These are phyloP conservation scores for Euryodendron excelsum DNA, from an alignment of 148 eudicot genomes.

Conservation along the genomic window DNA sequence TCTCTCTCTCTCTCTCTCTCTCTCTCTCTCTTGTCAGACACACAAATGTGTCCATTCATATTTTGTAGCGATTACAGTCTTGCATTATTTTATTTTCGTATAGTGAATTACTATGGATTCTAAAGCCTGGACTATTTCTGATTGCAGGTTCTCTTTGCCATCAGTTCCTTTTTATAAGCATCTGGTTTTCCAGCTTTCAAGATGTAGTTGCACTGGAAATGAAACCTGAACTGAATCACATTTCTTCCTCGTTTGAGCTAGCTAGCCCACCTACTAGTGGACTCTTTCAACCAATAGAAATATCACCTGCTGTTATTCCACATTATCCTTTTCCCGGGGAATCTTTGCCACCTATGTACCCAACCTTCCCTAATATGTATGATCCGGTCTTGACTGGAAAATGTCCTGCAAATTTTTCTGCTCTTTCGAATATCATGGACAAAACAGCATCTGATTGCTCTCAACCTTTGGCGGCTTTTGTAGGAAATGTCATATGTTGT, in stretches of 20 bases:
- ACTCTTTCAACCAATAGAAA: constrained; percentile 72
- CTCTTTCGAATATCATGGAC: constrained; percentile 69
- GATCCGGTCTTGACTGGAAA: constrained; percentile 82
- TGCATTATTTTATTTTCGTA: not conserved
- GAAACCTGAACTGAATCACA: constrained; percentile 31
- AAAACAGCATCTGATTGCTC: constrained; percentile 87
- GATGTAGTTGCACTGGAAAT: constrained; percentile 36
- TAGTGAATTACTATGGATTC: not conserved
- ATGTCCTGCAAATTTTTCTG: constrained; percentile 90
- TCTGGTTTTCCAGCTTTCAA: constrained; percentile 52
- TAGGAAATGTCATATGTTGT: constrained; percentile 90
- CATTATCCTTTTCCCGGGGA: constrained; percentile 58
- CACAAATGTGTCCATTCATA: not conserved
- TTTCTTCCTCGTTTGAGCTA: constrained; percentile 42
- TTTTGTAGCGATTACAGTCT: not conserved
- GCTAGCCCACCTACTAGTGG: constrained; percentile 56
- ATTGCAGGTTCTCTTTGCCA: constrained; percentile 63
- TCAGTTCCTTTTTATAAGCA: constrained; percentile 41
- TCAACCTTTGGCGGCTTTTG: constrained; percentile 57
- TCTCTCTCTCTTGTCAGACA: not conserved
- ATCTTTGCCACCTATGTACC: constrained; percentile 69
- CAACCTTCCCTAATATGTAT: constrained; percentile 70
- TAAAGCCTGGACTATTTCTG: constrained; percentile 4
- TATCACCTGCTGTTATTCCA: constrained; percentile 85
- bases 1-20: not conserved